Base-by-base conservation (phyloP, 2,329 filamentous ascomycete species). In the Lecanicillium sp. region DNA sequence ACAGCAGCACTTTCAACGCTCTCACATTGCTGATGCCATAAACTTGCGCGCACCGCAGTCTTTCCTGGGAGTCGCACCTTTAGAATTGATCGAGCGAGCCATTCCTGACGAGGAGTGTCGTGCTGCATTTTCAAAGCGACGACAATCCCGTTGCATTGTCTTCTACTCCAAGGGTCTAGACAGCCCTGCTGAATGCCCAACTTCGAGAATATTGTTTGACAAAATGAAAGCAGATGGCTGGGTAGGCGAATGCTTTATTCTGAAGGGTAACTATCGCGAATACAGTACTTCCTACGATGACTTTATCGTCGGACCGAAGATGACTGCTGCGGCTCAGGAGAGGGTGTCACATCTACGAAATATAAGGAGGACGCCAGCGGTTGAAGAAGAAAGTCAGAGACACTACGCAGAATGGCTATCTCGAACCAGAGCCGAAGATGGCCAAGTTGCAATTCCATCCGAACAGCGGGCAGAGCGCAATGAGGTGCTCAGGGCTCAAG, bases 191-290 rank as follows among this genome's bases (percentile, higher is more conserved):
- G 70, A 75, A 42, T 73, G 70, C 29, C 71, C 71, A 1, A 52
- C 64, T 3, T 70, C 71, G 3, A 61, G 64, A 12, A 53, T 62
- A 0, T 48, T 77, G 3, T 51, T 63, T 15, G 52, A 61, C 29
- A 71, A 70, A 43, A 59, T 77, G 37, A 63, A 56, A 35, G 51
- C 51, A 13, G 60, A 63, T 45, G 67, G 65, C 16, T 77, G 73
- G 73, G 44, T 46, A 1, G 73, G 73, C 2, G 63, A 66, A 29
- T 68, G 62, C 42, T 75, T 75, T 47, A 58, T 76, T 7, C 59
- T 77, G 25, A 75, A 75, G 48, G 72, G 73, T 0, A 69, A 73
- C 38, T 77, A 71, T 48, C 62, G 64, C 33, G 72, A 76, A 44
- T 76, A 76, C 43, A 71, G 69, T 13, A 58, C 60, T 18, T 70